Percentiles rank a stretch among this genome's conserved stretches.
Conservation (phyloP, 176 grass and related monocot genomes). For the Oryza punctata region DNA sequence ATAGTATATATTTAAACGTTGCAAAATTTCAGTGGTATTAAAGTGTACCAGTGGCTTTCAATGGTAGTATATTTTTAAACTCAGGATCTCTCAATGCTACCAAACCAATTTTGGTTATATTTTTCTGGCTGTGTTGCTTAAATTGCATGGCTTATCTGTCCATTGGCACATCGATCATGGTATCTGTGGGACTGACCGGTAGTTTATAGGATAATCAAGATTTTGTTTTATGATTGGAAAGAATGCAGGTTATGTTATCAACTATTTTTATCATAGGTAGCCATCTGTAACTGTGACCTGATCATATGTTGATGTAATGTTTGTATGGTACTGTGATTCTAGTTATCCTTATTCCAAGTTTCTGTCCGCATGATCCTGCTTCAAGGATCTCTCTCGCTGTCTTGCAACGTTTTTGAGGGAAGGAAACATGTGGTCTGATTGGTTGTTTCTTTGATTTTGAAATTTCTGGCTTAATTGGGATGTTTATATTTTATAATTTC, state of each 20-base stretch:
- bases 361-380: not conserved
- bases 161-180: not conserved
- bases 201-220: not conserved
- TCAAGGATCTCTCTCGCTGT: not conserved
- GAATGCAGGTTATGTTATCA: not conserved
- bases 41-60: too few species aligned
- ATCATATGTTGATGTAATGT: not conserved
- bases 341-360: not conserved
- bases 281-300: not conserved
- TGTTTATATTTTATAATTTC: slow-evolving; percentile 14
- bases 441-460: not conserved
- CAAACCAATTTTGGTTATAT: too few species aligned
- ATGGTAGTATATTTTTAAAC: too few species aligned
- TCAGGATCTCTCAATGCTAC: too few species aligned
- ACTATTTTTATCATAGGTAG: slow-evolving; percentile 7
- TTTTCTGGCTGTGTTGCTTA: not conserved
- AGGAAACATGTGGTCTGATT: slow-evolving; percentile 5
- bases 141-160: not conserved
- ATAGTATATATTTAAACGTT: too few species aligned
- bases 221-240: not conserved
- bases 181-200: not conserved
- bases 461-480: not conserved
- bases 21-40: too few species aligned
- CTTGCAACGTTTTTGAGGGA: not conserved
- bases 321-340: slow-evolving; percentile 6